Evolutionary conservation across 495 filamentous ascomycete genomes (phyloP).

Genomic region (Neurospora terricola): DNA sequence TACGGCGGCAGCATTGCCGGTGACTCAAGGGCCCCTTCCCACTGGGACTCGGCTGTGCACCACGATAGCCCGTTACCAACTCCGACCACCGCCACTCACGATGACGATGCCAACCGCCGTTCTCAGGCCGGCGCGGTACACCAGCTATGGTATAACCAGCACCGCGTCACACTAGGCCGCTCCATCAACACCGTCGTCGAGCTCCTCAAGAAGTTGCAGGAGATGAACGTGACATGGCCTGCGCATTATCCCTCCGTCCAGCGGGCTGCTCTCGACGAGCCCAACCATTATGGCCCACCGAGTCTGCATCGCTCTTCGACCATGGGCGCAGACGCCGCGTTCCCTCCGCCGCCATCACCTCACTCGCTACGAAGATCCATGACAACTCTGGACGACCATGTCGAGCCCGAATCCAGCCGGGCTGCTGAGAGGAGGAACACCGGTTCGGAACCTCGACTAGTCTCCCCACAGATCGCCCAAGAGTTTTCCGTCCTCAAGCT

Average conservation of each 20-base stretch:
- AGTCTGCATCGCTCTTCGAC: slow-evolving; percentile 46
- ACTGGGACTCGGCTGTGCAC: slow-evolving; percentile 42
- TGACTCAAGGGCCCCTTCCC: slow-evolving; percentile 18
- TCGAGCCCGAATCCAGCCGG: slow-evolving; percentile 63
- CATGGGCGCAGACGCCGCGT: slow-evolving; percentile 21
- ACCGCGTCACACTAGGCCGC: slow-evolving; percentile 72
- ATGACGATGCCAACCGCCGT: slow-evolving; percentile 26
- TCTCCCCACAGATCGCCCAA: slow-evolving; percentile 87
- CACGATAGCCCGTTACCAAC: slow-evolving; percentile 50
- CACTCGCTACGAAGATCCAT: slow-evolving; percentile 56
- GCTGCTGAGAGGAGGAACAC: slow-evolving; percentile 44
- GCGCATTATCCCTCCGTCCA: slow-evolving; percentile 89
- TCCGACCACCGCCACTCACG: slow-evolving; percentile 18
- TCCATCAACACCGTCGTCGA: slow-evolving; percentile 80
- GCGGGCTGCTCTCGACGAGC: slow-evolving; percentile 39
- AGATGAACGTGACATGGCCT: slow-evolving; percentile 86
- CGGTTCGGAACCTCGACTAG: slow-evolving; percentile 56
- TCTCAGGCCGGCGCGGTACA: slow-evolving; percentile 37
- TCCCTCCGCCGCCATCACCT: slow-evolving; percentile 22
- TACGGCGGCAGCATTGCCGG: slow-evolving; percentile 68
- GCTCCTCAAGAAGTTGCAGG: slow-evolving; percentile 64
- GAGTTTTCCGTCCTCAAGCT: slow-evolving; percentile 94
- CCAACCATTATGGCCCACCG: slow-evolving; percentile 24
- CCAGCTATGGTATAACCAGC: slow-evolving; percentile 68
- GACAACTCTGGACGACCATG: slow-evolving; percentile 53